phyloP scores from a whole-genome alignment of 305 asterid genomes.

The Striga hermonthica region DNA sequence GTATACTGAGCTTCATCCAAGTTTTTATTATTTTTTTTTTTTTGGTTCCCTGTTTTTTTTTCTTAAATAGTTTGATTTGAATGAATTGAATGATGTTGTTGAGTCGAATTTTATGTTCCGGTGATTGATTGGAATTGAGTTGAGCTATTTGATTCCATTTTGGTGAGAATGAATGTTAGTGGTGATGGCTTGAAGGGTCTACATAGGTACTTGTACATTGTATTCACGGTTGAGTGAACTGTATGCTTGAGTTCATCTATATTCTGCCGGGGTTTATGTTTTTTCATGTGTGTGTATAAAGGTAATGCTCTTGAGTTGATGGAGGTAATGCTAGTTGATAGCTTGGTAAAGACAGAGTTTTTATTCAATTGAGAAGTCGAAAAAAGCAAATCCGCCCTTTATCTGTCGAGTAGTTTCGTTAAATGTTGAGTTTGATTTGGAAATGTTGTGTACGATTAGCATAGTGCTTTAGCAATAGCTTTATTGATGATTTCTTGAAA shows the following conservation, averaged over 20 bases:
- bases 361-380: too few species aligned
- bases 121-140: neutral
- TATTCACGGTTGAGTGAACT: neutral
- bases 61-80: neutral
- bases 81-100: neutral
- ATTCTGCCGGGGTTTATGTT: too few species aligned
- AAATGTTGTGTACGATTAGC: neutral
- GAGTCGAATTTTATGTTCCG: neutral
- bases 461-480: neutral
- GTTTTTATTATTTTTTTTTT: neutral
- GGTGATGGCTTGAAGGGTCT: neutral
- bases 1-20: slow-evolving; percentile 28
- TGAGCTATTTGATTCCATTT: neutral
- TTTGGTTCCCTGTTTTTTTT: neutral
- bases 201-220: neutral
- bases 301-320: too few species aligned
- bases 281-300: too few species aligned
- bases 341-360: too few species aligned
- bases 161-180: neutral
- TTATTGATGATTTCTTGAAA: neutral
- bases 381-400: too few species aligned
- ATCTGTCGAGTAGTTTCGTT: neutral
- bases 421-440: neutral
- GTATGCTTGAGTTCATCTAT: neutral
- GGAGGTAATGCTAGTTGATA: neutral